Conservation (phyloP, 2,329 filamentous ascomycete species). For the Aspergillus uvarum region DNA sequence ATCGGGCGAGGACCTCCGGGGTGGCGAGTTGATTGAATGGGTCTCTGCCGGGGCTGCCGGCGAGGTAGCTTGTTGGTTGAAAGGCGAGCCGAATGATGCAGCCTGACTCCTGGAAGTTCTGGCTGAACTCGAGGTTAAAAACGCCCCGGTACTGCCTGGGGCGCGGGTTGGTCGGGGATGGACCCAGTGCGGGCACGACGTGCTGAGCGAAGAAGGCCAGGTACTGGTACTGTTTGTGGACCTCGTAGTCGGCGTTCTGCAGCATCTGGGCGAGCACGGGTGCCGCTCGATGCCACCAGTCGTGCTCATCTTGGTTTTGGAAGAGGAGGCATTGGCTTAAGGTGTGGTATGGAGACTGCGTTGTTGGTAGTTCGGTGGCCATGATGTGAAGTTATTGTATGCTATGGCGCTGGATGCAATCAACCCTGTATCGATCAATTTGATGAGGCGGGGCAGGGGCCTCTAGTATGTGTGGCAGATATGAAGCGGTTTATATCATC, state of each 20-base stretch:
- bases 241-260: background rate
- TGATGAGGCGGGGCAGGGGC: background rate
- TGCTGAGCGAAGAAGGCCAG: background rate
- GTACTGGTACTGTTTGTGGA: slow-evolving; percentile 1
- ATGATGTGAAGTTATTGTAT: background rate
- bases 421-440: accelerated
- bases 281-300: background rate
- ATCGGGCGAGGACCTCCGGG: background rate
- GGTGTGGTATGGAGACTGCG: background rate
- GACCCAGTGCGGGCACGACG: background rate
- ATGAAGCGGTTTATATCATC: background rate
- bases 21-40: background rate
- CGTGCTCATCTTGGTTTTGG: background rate
- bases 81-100: background rate
- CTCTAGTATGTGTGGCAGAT: no score
- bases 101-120: background rate
- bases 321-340: background rate
- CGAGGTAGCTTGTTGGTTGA: background rate
- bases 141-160: background rate
- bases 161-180: background rate
- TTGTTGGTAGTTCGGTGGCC: background rate
- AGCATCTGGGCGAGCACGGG: background rate
- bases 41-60: background rate
- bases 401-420: background rate
- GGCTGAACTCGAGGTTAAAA: background rate